Base-by-base conservation (phyloP, 768 basidiomycete genomes). In the Russula sp. region DNA sequence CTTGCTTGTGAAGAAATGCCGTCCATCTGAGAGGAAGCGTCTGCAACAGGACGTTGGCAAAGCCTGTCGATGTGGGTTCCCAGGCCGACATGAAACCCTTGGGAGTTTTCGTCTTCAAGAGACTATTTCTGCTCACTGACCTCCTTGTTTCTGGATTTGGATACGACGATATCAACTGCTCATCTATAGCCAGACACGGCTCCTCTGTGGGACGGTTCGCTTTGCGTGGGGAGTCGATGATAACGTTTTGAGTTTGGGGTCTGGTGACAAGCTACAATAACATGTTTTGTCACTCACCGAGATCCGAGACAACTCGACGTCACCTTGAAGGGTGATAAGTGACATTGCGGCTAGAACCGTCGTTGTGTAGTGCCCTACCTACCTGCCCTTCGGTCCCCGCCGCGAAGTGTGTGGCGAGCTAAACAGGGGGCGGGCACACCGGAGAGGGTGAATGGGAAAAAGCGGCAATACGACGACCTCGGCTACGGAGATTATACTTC, bases 241-340 rank as follows among this genome's bases (percentile, higher is more conserved):
- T 59, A 50, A 35, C 31, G 58, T 59, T 59, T 59, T 64, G 58
- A 60, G 57, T 59, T 60, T 20, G 32, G 53, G 58, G 53, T 58
- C 37, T 59, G 39, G n/a, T 59, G 53, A 31, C 34, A 10, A 16
- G 53, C 48, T 47, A 7, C 34, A 37, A 48, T 44, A 6, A 37
- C 61, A 35, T 42, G 14, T 16, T 34, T 37, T 16, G 47, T 55
- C 40, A 57, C 61, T 18, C 22, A 51, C 40, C 44, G 42, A 39
- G 31, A 51, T 37, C 37, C 31, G 55, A 20, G 44, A 54, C 32
- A 22, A 45, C 32, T 53, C 53, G 45, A 61, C 47, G 32, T 42
- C 52, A 54, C 58, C 22, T 45, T 39, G 34, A 48, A 2, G 37
- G 49, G 53, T 8, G 18, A 16, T 18, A 18, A 18, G 7, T 10